Evolutionary conservation across 768 basidiomycete genomes (phyloP), one percentile per base, ranked within the genome.

Genomic region (Kwoniella sp.): DNA sequence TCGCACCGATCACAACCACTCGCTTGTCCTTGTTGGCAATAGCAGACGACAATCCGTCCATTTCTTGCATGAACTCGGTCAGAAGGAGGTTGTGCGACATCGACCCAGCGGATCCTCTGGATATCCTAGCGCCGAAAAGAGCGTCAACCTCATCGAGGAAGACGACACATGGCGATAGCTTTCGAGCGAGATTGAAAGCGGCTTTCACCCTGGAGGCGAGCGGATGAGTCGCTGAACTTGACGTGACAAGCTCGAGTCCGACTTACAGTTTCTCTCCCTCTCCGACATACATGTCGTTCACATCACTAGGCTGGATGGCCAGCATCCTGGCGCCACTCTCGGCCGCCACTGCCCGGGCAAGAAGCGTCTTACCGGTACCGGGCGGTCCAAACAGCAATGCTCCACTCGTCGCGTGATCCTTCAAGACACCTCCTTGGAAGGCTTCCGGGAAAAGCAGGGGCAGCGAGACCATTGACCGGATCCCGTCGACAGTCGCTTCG

Each of bases 61-160:
- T 93, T 71, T 93, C 89, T 68, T 76, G 74, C 73, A 73, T 73
- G 43, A 74, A 73, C 34, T 74, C 72, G 22, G 73, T 75, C 31
- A 75, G 44, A 45, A 92, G 83, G 38, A 88, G 86, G 33, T 89
- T 80, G 64, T 93, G 89, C 5, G 89, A 88, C 63, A 86, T 80
- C 11, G 83, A 83, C 48, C 89, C 84, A 8, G 86, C 87, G 33
- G 83, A 84, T 46, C 87, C 86, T 10, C 85, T 80, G 3, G 81
- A 80, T 14, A 87, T 85, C 19, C 91, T 84, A 36, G 89, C 88
- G 33, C 88, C 87, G 62, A 95, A 89, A 4, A 96, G 80, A 1
- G 91, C 87, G 63, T 96, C 91, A 46, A 93, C 87, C 73, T 96
- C 91, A 71, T 96, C 91, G 53, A 96, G 76, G 77, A 96, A 96